phyloP scores from a whole-genome alignment of 2,329 filamentous ascomycete species.

The Cryoendolithus antarcticus region DNA sequence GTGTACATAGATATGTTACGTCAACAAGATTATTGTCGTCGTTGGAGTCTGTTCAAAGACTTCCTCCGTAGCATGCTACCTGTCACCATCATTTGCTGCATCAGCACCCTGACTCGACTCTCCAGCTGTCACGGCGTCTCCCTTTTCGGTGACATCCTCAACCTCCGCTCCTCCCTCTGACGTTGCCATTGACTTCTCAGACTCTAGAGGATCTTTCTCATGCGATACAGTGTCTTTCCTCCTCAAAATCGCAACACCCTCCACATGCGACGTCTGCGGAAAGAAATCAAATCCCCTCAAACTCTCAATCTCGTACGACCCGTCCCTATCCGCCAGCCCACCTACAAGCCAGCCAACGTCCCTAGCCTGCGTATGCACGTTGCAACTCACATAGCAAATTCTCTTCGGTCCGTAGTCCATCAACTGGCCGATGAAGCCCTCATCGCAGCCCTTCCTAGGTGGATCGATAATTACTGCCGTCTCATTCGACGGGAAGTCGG shows the following conservation, averaged over 20 bases:
- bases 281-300: slow-evolving; percentile 94
- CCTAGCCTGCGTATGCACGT: slow-evolving; percentile 92
- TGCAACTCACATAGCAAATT: slow-evolving; percentile 91
- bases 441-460: slow-evolving; percentile 89
- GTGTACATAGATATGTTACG: no score
- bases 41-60: no score
- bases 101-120: background rate
- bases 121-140: background rate
- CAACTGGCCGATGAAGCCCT: slow-evolving; percentile 69
- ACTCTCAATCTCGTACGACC: slow-evolving; percentile 72
- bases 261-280: slow-evolving; percentile 65
- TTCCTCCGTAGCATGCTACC: no score
- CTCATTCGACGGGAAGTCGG: slow-evolving; percentile 58
- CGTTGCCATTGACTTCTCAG: no score
- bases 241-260: slow-evolving; percentile 49
- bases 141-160: no score
- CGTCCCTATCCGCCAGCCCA: slow-evolving; percentile 39
- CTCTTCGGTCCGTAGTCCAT: slow-evolving; percentile 63
- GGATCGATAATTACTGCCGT: slow-evolving; percentile 94
- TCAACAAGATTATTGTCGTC: no score
- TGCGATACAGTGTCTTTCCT: slow-evolving; percentile 19
- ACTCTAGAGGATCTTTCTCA: background rate
- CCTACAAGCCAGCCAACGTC: slow-evolving; percentile 81
- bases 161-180: no score
- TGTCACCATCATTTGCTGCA: no score